Conservation (phyloP, 2,329 filamentous ascomycete species). For the Alternaria panax region DNA sequence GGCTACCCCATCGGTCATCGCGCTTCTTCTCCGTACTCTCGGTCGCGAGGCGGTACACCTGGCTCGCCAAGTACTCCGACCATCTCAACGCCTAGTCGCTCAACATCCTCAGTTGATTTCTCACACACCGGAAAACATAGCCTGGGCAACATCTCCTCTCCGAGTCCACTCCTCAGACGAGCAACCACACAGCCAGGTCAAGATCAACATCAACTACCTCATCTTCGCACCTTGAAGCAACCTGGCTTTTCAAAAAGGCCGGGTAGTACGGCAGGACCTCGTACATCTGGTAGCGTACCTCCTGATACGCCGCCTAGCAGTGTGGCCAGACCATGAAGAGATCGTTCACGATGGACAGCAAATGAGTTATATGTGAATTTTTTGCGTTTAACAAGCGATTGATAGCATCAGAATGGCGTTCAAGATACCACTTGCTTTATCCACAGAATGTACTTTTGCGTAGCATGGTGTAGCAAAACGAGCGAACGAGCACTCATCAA, state of each 20-base stretch:
- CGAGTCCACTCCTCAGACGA: constrained; percentile 46
- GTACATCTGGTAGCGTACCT: constrained; percentile 22
- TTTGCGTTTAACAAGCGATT: not conserved
- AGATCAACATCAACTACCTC: constrained; percentile 13
- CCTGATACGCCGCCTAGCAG: constrained; percentile 42
- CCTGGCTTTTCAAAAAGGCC: constrained; percentile 14
- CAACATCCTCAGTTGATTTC: constrained; percentile 26
- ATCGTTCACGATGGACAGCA: not conserved
- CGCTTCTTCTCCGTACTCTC: constrained; percentile 25
- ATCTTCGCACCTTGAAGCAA: constrained; percentile 26
- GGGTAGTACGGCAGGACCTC: constrained; percentile 14
- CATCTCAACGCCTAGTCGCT: not conserved
- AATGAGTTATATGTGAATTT: not conserved
- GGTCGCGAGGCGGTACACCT: constrained; percentile 29
- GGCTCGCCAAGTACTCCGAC: not conserved
- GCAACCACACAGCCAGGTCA: constrained; percentile 42
- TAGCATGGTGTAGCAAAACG: constrained; percentile 10
- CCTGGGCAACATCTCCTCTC: constrained; percentile 27
- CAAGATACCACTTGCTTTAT: constrained; percentile 10
- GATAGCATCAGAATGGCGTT: constrained; percentile 3
- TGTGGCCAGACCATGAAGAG: constrained; percentile 11
- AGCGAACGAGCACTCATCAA: not conserved
- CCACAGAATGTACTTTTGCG: not conserved
- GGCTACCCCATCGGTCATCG: constrained; percentile 35
- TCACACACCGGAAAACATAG: constrained; percentile 14